Conservation (phyloP, 495 filamentous ascomycete genomes). For the Chaetomium fimeti region DNA sequence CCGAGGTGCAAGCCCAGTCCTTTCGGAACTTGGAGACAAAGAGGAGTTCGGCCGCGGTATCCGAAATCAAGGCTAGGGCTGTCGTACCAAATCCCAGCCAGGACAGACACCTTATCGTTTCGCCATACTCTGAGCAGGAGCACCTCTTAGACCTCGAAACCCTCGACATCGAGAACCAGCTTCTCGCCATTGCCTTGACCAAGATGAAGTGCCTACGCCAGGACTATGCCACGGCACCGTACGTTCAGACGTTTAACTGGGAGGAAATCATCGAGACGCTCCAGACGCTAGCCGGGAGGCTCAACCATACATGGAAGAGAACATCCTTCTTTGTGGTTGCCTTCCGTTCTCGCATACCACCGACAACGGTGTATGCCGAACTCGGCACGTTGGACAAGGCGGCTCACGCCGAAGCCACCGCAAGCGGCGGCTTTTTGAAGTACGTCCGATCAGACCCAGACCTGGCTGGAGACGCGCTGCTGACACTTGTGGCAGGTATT, state of each 20-base stretch:
- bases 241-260: conserved; percentile 79
- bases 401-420: conserved; percentile 73
- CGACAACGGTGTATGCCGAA: conserved; percentile 57
- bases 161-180: conserved; percentile 60
- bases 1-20: conserved; percentile 10
- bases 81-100: neutral
- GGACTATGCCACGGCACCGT: conserved; percentile 76
- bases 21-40: conserved; percentile 5
- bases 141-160: conserved; percentile 71
- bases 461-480: conserved; percentile 12
- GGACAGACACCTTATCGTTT: conserved; percentile 57
- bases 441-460: conserved; percentile 32
- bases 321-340: conserved; percentile 77
- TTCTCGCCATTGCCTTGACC: conserved; percentile 70
- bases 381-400: conserved; percentile 68
- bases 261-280: conserved; percentile 57
- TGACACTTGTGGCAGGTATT: conserved; percentile 55
- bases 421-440: conserved; percentile 81
- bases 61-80: conserved; percentile 9
- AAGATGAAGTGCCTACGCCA: conserved; percentile 57
- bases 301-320: conserved; percentile 58
- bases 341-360: conserved; percentile 69
- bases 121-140: conserved; percentile 65
- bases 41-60: conserved; percentile 17
- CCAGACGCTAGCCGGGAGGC: conserved; percentile 42